A percentile compares a stretch with the other conserved stretches of the same genome.
These are phyloP conservation scores for Linum trigynum DNA, from an alignment of 345 rosid genomes.

Conservation along the genomic window DNA sequence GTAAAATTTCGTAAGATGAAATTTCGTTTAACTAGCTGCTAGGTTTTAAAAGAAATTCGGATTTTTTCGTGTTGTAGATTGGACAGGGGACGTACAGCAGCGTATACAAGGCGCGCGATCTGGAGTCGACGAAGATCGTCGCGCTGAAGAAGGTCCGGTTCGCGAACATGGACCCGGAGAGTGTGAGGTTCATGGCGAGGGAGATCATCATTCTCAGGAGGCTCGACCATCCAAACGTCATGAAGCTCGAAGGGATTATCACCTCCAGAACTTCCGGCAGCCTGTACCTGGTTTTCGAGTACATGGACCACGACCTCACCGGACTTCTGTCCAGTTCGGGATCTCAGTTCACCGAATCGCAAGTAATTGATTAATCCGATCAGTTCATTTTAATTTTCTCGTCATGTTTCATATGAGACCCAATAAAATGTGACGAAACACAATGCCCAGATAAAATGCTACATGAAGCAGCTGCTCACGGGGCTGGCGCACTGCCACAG, in stretches of 20 bases:
- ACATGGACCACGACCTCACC: conserved; percentile 58
- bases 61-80: conserved; percentile 60
- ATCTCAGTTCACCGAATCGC: conserved; percentile 47
- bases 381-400: too few relatives aligned
- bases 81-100: too few relatives aligned
- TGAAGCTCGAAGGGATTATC: conserved; percentile 68
- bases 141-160: conserved; percentile 67
- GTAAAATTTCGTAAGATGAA: not conserved
- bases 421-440: too few relatives aligned
- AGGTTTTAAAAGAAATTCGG: conserved; percentile 58
- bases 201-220: conserved; percentile 31
- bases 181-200: conserved; percentile 35
- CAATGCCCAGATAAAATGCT: conserved; percentile 35
- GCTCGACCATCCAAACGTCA: conserved; percentile 63
- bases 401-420: too few relatives aligned
- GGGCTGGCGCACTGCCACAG: conserved; percentile 63
- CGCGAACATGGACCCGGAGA: conserved; percentile 62
- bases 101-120: conserved; percentile 27
- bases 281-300: conserved; percentile 19
- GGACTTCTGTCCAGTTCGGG: conserved; percentile 49
- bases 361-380: conserved; percentile 27
- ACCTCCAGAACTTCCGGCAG: conserved; percentile 59
- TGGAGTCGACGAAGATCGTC: conserved; percentile 51
- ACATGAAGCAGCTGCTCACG: conserved; percentile 47
- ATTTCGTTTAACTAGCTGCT: not conserved